Evolutionary conservation across 345 rosid genomes (phyloP), one percentile per base, ranked within the genome.

Genomic region (Diplotaxis tenuifolia): DNA sequence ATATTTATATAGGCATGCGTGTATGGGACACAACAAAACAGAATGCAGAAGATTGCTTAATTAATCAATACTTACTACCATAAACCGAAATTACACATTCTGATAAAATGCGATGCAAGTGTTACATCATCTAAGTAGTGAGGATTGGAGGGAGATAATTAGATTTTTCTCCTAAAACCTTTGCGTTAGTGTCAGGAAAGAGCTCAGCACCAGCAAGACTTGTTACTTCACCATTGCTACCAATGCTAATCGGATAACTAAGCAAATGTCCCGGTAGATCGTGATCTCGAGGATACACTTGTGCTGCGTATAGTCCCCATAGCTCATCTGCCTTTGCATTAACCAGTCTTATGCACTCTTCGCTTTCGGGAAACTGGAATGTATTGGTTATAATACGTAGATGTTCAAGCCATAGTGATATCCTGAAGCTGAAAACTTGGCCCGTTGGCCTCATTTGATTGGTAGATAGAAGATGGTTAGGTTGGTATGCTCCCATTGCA

Each of bases 401-500:
- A 52, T 90, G 96, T 62, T 93, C 98, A 11, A 14, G 9, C 96
- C 96, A 93, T 20, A 89, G 65, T 23, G 96, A 80, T 82, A 87
- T 80, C 20, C 98, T 72, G 49, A 93, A 86, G 16, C 83, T 79
- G 20, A 80, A 74, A 22, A 90, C 83, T 45, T 86, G 82, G 0
- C 96, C 98, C 2, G 28, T 54, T 0, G 84, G 84, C n/a, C 77
- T 66, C 65, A 12, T 1, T 5, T 18, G 27, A 1, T 75, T 54
- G 14, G 79, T 81, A 14, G 75, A 45, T 40, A 63, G 36, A 29
- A 93, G 38, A 83, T 86, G 86, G 22, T 77, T 42, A 2, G 96
- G 97, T 28, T 93, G 97, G 75, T 80, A 90, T 36, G 88, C 98
- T 28, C 96, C 98, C 87, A 93, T 90, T 3, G 95, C 96, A 1